Percentiles rank a stretch among this genome's conserved stretches.
These are phyloP conservation scores for Neurospora sp. DNA, from an alignment of 495 filamentous ascomycete genomes.

Conservation along the genomic window DNA sequence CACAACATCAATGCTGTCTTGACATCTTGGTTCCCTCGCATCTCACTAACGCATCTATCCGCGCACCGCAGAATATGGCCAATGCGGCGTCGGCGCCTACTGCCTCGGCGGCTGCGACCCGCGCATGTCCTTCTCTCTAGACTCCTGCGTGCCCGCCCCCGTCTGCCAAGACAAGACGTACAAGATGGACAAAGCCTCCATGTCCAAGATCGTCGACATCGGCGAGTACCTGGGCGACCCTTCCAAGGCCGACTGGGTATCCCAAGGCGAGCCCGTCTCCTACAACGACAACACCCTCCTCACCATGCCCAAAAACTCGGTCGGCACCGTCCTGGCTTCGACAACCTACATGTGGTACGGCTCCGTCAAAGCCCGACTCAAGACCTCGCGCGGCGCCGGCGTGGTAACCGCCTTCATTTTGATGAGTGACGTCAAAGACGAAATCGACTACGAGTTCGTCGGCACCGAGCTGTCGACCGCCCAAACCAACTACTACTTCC, in stretches of 20 bases:
- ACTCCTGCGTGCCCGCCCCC: slow-evolving; percentile 80
- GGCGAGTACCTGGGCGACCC: slow-evolving; percentile 79
- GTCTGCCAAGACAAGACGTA: slow-evolving; percentile 67
- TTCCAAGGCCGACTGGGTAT: slow-evolving; percentile 72
- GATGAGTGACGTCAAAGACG: slow-evolving; percentile 89
- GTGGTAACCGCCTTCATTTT: slow-evolving; percentile 96
- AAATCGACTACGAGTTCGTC: slow-evolving; percentile 95
- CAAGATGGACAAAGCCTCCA: slow-evolving; percentile 47
- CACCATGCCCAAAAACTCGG: slow-evolving; percentile 74
- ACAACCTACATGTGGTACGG: slow-evolving; percentile 97
- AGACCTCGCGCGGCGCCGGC: slow-evolving; percentile 73
- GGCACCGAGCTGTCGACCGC: slow-evolving; percentile 65
- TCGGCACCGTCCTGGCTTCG: slow-evolving; percentile 79
- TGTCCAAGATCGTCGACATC: slow-evolving; percentile 59
- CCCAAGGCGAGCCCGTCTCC: slow-evolving; percentile 59
- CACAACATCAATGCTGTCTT: background rate
- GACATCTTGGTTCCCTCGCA: slow-evolving; percentile 3
- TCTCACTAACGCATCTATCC: slow-evolving; percentile 15
- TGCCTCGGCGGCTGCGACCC: slow-evolving; percentile 95
- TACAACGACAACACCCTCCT: slow-evolving; percentile 59
- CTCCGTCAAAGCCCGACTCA: slow-evolving; percentile 75
- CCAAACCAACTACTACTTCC: slow-evolving; percentile 96
- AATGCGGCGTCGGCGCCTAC: slow-evolving; percentile 89
- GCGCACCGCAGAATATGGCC: slow-evolving; percentile 64
- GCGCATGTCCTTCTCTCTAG: slow-evolving; percentile 64